Percentiles rank a stretch among this genome's conserved stretches.
Conservation (phyloP, 75 land plant species). For the Selaginella moellendorffii region DNA sequence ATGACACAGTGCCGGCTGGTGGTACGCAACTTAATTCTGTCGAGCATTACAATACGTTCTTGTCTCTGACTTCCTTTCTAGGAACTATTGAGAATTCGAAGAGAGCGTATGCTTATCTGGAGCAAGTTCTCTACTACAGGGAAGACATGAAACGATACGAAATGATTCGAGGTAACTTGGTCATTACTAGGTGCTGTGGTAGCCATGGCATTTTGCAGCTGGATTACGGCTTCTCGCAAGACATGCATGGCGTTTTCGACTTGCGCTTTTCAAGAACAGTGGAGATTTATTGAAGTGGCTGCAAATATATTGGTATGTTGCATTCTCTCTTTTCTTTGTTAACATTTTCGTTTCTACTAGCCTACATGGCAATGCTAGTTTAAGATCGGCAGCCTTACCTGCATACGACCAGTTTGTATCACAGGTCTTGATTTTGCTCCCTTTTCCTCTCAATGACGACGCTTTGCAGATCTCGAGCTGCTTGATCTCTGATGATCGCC, state of each 20-base stretch:
- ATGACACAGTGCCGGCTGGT: constrained; percentile 30
- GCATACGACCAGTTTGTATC: constrained; percentile 28
- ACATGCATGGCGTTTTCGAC: constrained; percentile 31
- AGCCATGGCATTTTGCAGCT: constrained; percentile 23
- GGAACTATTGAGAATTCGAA: constrained; percentile 34
- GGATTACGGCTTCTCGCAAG: constrained; percentile 29
- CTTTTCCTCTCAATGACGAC: no score
- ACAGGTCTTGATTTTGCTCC: no score
- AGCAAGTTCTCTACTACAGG: constrained; percentile 31
- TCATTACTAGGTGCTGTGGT: no score
- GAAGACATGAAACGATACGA: constrained; percentile 35
- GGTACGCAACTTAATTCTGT: no score
- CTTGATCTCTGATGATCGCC: constrained; percentile 21
- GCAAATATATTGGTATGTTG: constrained; percentile 32
- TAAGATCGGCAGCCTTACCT: constrained; percentile 33
- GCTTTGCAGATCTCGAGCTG: constrained; percentile 24
- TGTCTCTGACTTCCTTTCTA: constrained; percentile 15
- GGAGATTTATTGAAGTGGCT: constrained; percentile 25
- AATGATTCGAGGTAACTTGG: constrained; percentile 33
- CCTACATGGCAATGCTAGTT: constrained; percentile 23
- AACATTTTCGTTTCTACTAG: constrained; percentile 19
- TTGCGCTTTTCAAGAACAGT: constrained; percentile 26
- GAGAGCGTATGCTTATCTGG: constrained; percentile 24
- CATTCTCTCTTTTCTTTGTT: no score
- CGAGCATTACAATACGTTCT: no score